Evolutionary conservation across 352 stramenopile species (phyloP).

Genomic region (Phytophthora syringae): DNA sequence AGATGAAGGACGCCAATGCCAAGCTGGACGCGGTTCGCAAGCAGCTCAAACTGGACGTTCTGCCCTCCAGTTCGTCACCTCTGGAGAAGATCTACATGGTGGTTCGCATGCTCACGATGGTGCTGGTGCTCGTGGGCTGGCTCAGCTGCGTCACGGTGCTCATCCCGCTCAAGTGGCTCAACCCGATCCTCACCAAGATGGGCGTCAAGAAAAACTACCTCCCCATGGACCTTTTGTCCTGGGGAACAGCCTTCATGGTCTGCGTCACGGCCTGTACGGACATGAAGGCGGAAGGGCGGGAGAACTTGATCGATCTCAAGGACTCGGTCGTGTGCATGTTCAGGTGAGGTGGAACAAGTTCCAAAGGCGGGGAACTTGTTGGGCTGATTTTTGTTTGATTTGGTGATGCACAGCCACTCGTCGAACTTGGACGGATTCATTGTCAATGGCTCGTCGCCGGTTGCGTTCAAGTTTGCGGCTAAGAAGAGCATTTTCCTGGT

Average conservation of each 20-base stretch:
- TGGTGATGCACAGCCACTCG: conserved; percentile 50
- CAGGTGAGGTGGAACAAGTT: conserved; percentile 52
- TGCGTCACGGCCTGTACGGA: conserved; percentile 64
- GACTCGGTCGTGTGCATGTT: conserved; percentile 87
- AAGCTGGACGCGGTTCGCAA: conserved; percentile 69
- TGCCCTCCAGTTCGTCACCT: conserved; percentile 43
- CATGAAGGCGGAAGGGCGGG: conserved; percentile 49
- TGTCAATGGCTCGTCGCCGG: conserved; percentile 72
- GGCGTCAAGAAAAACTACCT: conserved; percentile 83
- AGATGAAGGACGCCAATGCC: conserved; percentile 57
- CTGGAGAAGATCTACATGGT: conserved; percentile 73
- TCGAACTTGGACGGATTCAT: conserved; percentile 88
- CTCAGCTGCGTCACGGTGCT: conserved; percentile 72
- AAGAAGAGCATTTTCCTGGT: conserved; percentile 89
- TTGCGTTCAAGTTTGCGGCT: conserved; percentile 83
- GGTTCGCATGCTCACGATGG: conserved; percentile 69
- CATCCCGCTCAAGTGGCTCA: conserved; percentile 72
- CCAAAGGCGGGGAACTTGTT: no score
- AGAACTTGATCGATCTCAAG: conserved; percentile 58
- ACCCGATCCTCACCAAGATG: conserved; percentile 51
- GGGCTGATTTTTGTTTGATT: not conserved
- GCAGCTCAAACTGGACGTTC: conserved; percentile 70
- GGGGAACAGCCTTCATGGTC: conserved; percentile 55
- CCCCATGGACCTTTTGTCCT: conserved; percentile 78
- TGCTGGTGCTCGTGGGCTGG: conserved; percentile 75